These are phyloP conservation scores for Hevea brasiliensis DNA, from an alignment of 345 rosid genomes.

Conservation along the genomic window DNA sequence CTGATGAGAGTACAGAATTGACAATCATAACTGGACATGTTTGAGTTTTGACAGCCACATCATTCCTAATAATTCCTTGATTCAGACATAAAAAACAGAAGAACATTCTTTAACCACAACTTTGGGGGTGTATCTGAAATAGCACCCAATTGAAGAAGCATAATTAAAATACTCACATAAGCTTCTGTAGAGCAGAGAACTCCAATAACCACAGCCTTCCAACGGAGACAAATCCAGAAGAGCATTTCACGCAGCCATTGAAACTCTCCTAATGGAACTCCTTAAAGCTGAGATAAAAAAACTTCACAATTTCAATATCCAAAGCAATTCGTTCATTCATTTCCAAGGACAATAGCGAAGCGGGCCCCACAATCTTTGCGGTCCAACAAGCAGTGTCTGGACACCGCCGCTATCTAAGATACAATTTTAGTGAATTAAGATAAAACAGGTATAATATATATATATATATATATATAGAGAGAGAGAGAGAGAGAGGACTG, in stretches of 20 bases:
- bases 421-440: neutral
- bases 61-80: neutral
- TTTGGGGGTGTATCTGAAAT: neutral
- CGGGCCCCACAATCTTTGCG: conserved; percentile 46
- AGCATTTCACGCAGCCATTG: conserved; percentile 43
- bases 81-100: neutral
- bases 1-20: neutral
- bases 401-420: conserved; percentile 13
- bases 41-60: neutral
- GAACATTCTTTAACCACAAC: neutral
- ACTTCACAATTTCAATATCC: conserved; percentile 40
- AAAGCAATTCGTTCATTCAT: conserved; percentile 41
- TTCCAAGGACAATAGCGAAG: conserved; percentile 39
- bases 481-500: no score
- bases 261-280: conserved; percentile 23
- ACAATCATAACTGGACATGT: no score
- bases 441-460: no score
- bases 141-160: neutral
- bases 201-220: conserved; percentile 44
- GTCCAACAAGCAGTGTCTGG: conserved; percentile 29
- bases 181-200: conserved; percentile 38
- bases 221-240: conserved; percentile 48
- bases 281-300: conserved; percentile 32
- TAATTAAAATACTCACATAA: conserved; percentile 40
- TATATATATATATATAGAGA: no score